These are phyloP conservation scores for Melaleuca alternifolia DNA, from an alignment of 345 rosid species.

Conservation along the genomic window DNA sequence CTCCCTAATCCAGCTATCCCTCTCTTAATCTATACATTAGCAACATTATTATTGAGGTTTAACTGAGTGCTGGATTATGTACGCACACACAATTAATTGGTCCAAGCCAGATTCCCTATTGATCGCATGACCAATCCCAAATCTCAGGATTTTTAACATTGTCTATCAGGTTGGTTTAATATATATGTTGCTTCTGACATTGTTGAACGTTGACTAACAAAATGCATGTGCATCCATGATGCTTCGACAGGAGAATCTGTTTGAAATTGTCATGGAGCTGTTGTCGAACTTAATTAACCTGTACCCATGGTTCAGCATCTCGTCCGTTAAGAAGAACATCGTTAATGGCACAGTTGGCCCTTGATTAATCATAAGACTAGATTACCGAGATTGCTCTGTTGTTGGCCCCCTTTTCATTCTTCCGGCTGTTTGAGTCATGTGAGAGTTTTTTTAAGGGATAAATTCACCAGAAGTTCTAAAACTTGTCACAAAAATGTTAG, in stretches of 20 bases:
- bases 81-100: not conserved
- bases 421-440: not conserved
- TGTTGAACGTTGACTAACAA: not conserved
- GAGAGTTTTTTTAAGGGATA: no score
- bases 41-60: not conserved
- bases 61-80: not conserved
- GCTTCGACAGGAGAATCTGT: not conserved
- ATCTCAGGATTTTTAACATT: not conserved
- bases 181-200: no score
- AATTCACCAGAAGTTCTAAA: no score
- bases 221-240: not conserved
- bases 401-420: not conserved
- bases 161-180: not conserved
- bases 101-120: not conserved
- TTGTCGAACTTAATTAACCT: not conserved
- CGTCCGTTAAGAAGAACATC: not conserved
- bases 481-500: no score
- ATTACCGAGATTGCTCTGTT: not conserved
- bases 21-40: not conserved
- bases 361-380: not conserved
- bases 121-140: not conserved
- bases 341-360: not conserved
- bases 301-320: not conserved
- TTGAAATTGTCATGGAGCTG: not conserved
- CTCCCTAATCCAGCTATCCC: not conserved